Percentiles rank a stretch among this genome's conserved stretches.
Conservation (phyloP, 2,329 filamentous ascomycete genomes). For the Aspergillus brunneoviolaceus region DNA sequence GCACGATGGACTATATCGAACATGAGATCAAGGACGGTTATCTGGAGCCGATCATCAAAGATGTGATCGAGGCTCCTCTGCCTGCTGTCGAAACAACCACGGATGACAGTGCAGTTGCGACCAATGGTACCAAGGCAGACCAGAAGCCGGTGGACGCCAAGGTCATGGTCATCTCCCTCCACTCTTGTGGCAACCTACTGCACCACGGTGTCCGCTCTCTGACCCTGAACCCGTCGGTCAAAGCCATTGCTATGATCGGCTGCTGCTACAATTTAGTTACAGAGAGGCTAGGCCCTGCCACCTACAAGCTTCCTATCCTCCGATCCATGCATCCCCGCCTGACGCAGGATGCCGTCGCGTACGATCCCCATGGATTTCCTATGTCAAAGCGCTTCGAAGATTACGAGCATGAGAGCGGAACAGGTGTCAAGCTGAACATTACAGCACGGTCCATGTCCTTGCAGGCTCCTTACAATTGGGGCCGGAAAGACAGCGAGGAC, state of each 20-base stretch:
- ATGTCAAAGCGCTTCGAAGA: conserved; percentile 72
- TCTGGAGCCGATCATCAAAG: conserved; percentile 40
- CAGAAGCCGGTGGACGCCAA: conserved; percentile 23
- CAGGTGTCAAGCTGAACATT: conserved; percentile 82
- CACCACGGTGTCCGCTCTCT: conserved; percentile 90
- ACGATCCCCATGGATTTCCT: conserved; percentile 88
- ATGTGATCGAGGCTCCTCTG: conserved; percentile 31
- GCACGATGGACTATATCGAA: conserved; percentile 45
- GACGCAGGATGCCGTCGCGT: conserved; percentile 65
- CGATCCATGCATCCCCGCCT: conserved; percentile 73
- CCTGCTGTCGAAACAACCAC: background rate
- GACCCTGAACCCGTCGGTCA: conserved; percentile 76
- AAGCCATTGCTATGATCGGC: conserved; percentile 90
- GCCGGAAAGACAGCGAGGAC: conserved; percentile 70
- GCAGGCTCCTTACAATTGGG: conserved; percentile 94
- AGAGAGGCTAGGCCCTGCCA: conserved; percentile 81
- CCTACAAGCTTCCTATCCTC: conserved; percentile 77
- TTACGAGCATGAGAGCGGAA: conserved; percentile 53
- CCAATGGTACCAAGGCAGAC: background rate
- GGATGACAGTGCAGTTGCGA: background rate
- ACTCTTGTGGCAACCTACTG: conserved; percentile 96
- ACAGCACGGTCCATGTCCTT: conserved; percentile 98
- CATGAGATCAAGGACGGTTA: conserved; percentile 47
- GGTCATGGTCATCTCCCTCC: conserved; percentile 89
- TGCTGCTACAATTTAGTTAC: conserved; percentile 98